Evolutionary conservation across 2,329 filamentous ascomycete species (phyloP), one percentile per base, ranked within the genome.

Genomic region (Aspergillus quadrilineatus): DNA sequence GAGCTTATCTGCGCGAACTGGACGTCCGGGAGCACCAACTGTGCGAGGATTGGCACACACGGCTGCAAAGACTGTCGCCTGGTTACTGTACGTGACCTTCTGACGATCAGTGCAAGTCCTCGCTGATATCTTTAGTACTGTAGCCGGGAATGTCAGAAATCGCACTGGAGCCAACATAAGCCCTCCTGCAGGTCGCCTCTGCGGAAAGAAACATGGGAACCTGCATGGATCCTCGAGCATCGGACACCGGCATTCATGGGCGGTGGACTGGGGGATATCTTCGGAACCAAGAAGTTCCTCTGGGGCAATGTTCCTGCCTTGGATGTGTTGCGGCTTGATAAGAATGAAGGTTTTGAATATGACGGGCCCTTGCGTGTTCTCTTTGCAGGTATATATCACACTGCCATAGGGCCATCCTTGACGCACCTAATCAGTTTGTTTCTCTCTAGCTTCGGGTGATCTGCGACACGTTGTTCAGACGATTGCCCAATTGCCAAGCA

Each of bases 271-370:
- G 22, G 3, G 22, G 2, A 22, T 22, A 22, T 36, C 34, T 36
- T 36, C 4, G 34, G 34, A n/a, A 54, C 17, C 9, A 52, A 55
- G 6, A 75, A 72, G 48, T 70, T 65, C 55, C 63, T 78, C 9
- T 79, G 74, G 75, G 76, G 74, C 6, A 77, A 77, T 50, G 54
- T 74, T 9, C 75, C 77, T 12, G 75, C 77, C 0, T n/a, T 76
- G 2, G 73, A 79, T 58, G 48, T 79, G 0, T 50, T 79, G 0
- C 62, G 69, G 0, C 50, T 77, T 3, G 58, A 66, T 30, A 48
- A 56, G 5, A 70, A 72, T 44, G 69, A 75, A 45, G 71, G 67
- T 0, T 42, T 57, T 5, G 55, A 60, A 44, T 58, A 55, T 15
- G 39, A 50, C 41, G n/a, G 50, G 22, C 58, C 71, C 15, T 45